These are phyloP conservation scores for Boletus smithii DNA, from an alignment of 1,284 basidiomycete genomes.

Conservation along the genomic window DNA sequence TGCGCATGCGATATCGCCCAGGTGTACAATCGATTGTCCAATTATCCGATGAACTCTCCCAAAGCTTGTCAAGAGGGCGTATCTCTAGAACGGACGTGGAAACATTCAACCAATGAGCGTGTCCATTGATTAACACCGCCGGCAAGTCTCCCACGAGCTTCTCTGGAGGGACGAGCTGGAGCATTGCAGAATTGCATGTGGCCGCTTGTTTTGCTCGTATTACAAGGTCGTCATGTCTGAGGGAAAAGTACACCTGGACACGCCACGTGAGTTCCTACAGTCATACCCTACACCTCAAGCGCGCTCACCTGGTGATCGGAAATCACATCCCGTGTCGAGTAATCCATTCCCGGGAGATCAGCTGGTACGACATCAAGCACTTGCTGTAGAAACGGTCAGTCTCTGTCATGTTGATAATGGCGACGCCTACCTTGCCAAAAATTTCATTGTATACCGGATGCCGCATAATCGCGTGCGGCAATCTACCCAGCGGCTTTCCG, in stretches of 20 bases:
- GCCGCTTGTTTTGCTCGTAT: constrained; percentile 27
- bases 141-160: constrained; percentile 40
- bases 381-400: constrained; percentile 26
- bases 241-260: constrained; percentile 33
- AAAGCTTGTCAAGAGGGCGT: constrained; percentile 31
- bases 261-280: background rate
- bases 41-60: constrained; percentile 22
- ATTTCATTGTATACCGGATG: constrained; percentile 37
- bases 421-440: constrained; percentile 28
- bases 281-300: background rate
- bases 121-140: constrained; percentile 29
- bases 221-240: constrained; percentile 26
- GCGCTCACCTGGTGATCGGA: constrained; percentile 22
- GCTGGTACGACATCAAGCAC: constrained; percentile 38
- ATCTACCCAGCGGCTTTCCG: constrained; percentile 38
- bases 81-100: constrained; percentile 35
- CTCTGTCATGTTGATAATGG: background rate
- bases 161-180: constrained; percentile 39
- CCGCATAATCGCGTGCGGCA: constrained; percentile 34
- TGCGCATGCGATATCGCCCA: constrained; percentile 13
- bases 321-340: constrained; percentile 28
- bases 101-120: constrained; percentile 42
- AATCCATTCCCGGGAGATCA: constrained; percentile 37
- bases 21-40: constrained; percentile 16
- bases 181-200: background rate